phyloP scores from a whole-genome alignment of 768 basidiomycete species.

The Amanita molliuscula region DNA sequence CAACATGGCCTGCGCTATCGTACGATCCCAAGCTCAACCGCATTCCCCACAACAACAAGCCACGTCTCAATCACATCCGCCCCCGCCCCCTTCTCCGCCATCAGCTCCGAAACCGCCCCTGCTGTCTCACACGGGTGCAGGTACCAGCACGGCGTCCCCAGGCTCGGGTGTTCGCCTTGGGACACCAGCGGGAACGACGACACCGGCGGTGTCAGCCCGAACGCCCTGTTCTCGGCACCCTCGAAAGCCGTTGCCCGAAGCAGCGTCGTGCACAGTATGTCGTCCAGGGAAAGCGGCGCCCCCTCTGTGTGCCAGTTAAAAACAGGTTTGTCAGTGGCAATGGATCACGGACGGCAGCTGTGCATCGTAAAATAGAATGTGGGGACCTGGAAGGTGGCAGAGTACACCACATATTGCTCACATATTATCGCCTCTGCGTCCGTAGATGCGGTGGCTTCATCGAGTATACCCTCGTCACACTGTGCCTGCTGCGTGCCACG shows the following conservation, averaged over 20 bases:
- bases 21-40: slow-evolving; percentile 32
- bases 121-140: slow-evolving; percentile 81
- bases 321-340: slow-evolving; percentile 2
- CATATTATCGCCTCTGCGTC: slow-evolving; percentile 29
- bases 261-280: slow-evolving; percentile 47
- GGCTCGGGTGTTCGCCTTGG: slow-evolving; percentile 78
- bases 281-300: slow-evolving; percentile 43
- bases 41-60: slow-evolving; percentile 64
- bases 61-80: slow-evolving; percentile 47
- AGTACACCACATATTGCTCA: slow-evolving; percentile 64
- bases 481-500: slow-evolving; percentile 5
- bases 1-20: slow-evolving; percentile 27
- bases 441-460: slow-evolving; percentile 13
- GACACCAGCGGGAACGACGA: slow-evolving; percentile 69
- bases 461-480: slow-evolving; percentile 30
- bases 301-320: slow-evolving; percentile 40
- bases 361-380: slow-evolving; percentile 74
- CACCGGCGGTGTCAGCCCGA: slow-evolving; percentile 38
- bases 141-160: slow-evolving; percentile 72
- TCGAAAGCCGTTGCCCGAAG: slow-evolving; percentile 41
- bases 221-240: slow-evolving; percentile 35
- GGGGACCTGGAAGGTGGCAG: slow-evolving; percentile 73
- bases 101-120: slow-evolving; percentile 55
- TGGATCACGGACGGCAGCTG: slow-evolving; percentile 47
- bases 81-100: slow-evolving; percentile 30